Evolutionary conservation across 2,329 filamentous ascomycete genomes (phyloP).

Genomic region (Hypoxylon sp.): DNA sequence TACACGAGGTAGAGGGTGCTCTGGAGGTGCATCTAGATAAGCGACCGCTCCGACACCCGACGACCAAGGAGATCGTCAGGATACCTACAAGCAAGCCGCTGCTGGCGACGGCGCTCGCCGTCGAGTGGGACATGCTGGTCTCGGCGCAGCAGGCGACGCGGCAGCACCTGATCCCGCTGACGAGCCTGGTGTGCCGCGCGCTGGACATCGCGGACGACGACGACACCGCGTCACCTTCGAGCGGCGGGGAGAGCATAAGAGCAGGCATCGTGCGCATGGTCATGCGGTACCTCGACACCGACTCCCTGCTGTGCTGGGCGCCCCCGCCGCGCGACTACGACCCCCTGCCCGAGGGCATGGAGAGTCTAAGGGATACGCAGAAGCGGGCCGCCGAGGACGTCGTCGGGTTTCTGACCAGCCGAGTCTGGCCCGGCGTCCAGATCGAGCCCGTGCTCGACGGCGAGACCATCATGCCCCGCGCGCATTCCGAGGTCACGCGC

Average conservation of each 20-base stretch:
- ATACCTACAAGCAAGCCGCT: slow-evolving; percentile 81
- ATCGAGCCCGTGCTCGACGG: slow-evolving; percentile 84
- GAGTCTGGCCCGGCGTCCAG: slow-evolving; percentile 85
- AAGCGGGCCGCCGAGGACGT: slow-evolving; percentile 75
- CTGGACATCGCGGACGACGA: slow-evolving; percentile 83
- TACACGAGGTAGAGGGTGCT: slow-evolving; percentile 73
- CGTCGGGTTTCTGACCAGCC: slow-evolving; percentile 74
- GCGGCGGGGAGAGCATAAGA: slow-evolving; percentile 62
- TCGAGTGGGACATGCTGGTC: slow-evolving; percentile 91
- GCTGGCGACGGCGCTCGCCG: slow-evolving; percentile 84
- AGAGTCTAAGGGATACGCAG: slow-evolving; percentile 79
- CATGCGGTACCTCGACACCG: slow-evolving; percentile 90
- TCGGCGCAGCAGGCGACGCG: slow-evolving; percentile 86
- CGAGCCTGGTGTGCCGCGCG: slow-evolving; percentile 84
- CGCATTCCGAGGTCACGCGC: slow-evolving; percentile 79
- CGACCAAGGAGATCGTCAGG: slow-evolving; percentile 76
- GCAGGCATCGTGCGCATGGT: slow-evolving; percentile 73
- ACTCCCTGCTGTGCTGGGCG: slow-evolving; percentile 92
- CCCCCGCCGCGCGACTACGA: slow-evolving; percentile 64
- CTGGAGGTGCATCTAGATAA: slow-evolving; percentile 78
- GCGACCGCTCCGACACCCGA: slow-evolving; percentile 81
- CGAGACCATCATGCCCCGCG: slow-evolving; percentile 78
- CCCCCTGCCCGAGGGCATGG: slow-evolving; percentile 52
- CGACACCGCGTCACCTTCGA: slow-evolving; percentile 47
- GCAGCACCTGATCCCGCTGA: slow-evolving; percentile 90